Evolutionary conservation across 257 asterid species (phyloP).

Genomic region (Handroanthus guayacan): DNA sequence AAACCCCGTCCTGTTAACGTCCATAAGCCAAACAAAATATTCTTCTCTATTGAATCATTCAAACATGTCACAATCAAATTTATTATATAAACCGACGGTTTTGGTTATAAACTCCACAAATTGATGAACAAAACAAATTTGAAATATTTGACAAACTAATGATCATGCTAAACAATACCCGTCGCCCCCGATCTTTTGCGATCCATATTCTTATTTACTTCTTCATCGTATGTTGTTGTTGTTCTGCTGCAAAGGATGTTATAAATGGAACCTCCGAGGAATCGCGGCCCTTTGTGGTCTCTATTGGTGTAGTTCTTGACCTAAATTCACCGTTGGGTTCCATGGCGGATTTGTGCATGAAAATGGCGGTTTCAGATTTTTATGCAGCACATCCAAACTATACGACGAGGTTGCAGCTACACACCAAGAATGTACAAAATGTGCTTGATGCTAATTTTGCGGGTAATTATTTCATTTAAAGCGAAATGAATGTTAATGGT

Average conservation of each 20-base stretch:
- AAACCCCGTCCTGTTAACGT: background rate
- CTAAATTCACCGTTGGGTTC: conserved; percentile 49
- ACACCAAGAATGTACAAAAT: conserved; percentile 41
- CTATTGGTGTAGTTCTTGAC: conserved; percentile 58
- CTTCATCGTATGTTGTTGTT: background rate
- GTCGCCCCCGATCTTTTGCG: background rate
- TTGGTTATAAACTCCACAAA: background rate
- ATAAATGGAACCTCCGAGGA: background rate
- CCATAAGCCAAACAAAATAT: background rate
- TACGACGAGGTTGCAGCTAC: conserved; percentile 46
- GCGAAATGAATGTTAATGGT: background rate
- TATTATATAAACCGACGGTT: background rate
- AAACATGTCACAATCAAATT: background rate
- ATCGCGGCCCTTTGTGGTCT: background rate
- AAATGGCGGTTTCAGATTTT: conserved; percentile 56
- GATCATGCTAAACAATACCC: conserved; percentile 11
- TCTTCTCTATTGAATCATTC: conserved; percentile 20
- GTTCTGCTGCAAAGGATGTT: background rate
- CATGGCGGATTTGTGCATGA: conserved; percentile 61
- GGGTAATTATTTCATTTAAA: conserved; percentile 36
- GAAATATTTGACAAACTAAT: background rate
- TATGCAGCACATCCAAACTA: conserved; percentile 48
- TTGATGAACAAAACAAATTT: background rate
- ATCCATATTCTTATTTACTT: background rate
- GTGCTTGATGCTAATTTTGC: conserved; percentile 51